Percentiles rank a stretch among this genome's conserved stretches.
Conservation (phyloP, 352 stramenopile genomes). For the Phytophthora constricta region DNA sequence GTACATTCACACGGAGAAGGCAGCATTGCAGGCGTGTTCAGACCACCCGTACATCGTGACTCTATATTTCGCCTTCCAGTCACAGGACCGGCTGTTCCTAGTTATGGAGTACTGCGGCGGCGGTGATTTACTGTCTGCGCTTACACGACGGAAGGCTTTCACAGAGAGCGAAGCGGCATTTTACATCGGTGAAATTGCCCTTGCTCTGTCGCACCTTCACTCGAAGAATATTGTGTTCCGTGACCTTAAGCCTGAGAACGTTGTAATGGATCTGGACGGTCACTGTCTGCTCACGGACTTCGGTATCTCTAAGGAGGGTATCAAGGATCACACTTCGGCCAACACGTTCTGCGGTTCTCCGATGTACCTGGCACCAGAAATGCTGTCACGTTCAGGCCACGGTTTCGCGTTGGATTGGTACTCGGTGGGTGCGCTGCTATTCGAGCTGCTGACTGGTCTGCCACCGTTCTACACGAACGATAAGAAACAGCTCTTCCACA, state of each 20-base stretch:
- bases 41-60: conserved; percentile 90
- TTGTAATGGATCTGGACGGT: conserved; percentile 87
- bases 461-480: conserved; percentile 90
- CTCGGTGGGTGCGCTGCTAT: conserved; percentile 78
- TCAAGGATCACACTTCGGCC: conserved; percentile 85
- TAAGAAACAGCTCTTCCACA: conserved; percentile 92
- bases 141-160: conserved; percentile 84
- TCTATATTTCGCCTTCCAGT: conserved; percentile 88
- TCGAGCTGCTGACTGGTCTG: conserved; percentile 83
- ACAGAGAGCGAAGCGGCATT: conserved; percentile 81
- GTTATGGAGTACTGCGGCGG: conserved; percentile 90
- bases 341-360: conserved; percentile 90
- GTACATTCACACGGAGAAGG: conserved; percentile 89
- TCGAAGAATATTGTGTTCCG: conserved; percentile 90
- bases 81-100: conserved; percentile 80
- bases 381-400: conserved; percentile 81
- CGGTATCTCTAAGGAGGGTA: conserved; percentile 88
- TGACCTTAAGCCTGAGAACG: conserved; percentile 88
- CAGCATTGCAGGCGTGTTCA: conserved; percentile 79
- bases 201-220: conserved; percentile 84
- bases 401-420: conserved; percentile 89
- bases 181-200: conserved; percentile 86
- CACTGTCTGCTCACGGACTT: conserved; percentile 87
- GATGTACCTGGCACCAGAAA: conserved; percentile 87
- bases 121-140: conserved; percentile 75